Evolutionary conservation across 306 rosid genomes (phyloP).

Genomic region (Corylus americana): DNA sequence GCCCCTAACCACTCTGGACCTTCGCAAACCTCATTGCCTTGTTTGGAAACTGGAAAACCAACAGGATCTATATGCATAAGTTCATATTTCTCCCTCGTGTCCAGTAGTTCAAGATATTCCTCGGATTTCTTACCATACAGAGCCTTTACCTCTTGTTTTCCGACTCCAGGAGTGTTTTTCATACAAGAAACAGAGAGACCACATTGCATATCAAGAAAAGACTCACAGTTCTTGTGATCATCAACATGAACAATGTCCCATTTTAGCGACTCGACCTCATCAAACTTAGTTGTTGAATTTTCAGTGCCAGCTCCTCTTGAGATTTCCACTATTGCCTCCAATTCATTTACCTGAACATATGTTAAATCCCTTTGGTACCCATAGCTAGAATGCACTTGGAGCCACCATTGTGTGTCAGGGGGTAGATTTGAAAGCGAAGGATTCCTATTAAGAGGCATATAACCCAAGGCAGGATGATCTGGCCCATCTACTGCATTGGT

Average conservation of each 20-base stretch:
- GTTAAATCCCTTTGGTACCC: constrained; percentile 51
- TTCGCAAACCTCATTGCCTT: constrained; percentile 38
- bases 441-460: constrained; percentile 41
- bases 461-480: constrained; percentile 46
- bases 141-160: constrained; percentile 31
- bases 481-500: constrained; percentile 41
- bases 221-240: constrained; percentile 23
- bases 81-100: constrained; percentile 30
- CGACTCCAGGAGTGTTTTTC: constrained; percentile 28
- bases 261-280: constrained; percentile 15
- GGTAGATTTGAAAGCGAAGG: constrained; percentile 42
- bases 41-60: constrained; percentile 44
- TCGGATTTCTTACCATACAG: constrained; percentile 26
- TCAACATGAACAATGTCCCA: constrained; percentile 23
- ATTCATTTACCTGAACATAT: constrained; percentile 49
- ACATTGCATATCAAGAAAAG: constrained; percentile 24
- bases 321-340: constrained; percentile 52
- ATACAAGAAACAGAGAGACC: constrained; percentile 16
- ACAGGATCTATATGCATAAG: constrained; percentile 36
- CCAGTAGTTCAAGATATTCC: constrained; percentile 29
- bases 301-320: constrained; percentile 36
- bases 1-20: constrained; percentile 61
- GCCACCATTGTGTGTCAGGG: constrained; percentile 68
- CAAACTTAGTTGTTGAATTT: constrained; percentile 19
- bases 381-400: constrained; percentile 53